phyloP scores from a whole-genome alignment of 2,329 filamentous ascomycete genomes.

The Paecilomyces sp. region DNA sequence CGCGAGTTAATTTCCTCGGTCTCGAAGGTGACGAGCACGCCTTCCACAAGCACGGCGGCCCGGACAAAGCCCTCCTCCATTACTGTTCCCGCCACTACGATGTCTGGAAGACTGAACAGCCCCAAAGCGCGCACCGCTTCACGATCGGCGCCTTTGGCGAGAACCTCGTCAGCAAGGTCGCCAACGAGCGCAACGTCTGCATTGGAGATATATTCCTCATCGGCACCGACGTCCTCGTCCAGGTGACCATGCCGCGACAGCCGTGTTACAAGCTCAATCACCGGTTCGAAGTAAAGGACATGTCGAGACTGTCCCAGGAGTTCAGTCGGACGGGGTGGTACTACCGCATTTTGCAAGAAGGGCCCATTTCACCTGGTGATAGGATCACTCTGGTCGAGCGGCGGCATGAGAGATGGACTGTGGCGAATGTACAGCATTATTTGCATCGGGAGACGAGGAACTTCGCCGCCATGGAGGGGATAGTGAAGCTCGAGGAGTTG shows the following conservation, averaged over 20 bases:
- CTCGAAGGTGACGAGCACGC: conserved; percentile 57
- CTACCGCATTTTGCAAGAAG: conserved; percentile 54
- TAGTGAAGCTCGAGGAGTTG: conserved; percentile 32
- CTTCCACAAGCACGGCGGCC: conserved; percentile 53
- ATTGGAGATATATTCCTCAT: conserved; percentile 56
- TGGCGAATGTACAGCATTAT: conserved; percentile 57
- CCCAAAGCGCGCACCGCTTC: conserved; percentile 46
- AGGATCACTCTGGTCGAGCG: conserved; percentile 50
- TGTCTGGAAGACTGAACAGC: conserved; percentile 48
- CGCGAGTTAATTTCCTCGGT: conserved; percentile 28
- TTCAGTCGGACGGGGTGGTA: conserved; percentile 59
- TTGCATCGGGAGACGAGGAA: conserved; percentile 50
- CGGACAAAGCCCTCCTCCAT: conserved; percentile 57
- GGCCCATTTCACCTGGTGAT: conserved; percentile 50
- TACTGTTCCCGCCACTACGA: conserved; percentile 56
- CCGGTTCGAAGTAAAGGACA: conserved; percentile 56
- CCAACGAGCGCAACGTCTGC: conserved; percentile 60
- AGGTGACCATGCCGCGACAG: conserved; percentile 55
- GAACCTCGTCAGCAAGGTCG: conserved; percentile 51
- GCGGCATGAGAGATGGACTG: conserved; percentile 53
- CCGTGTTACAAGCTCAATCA: conserved; percentile 66
- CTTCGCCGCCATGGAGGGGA: conserved; percentile 41
- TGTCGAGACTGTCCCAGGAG: conserved; percentile 52
- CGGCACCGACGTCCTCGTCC: conserved; percentile 44
- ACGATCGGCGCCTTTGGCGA: conserved; percentile 56